Evolutionary conservation across 257 asterid species (phyloP), one percentile per base, ranked within the genome.

Genomic region (Linderniella brevidens): DNA sequence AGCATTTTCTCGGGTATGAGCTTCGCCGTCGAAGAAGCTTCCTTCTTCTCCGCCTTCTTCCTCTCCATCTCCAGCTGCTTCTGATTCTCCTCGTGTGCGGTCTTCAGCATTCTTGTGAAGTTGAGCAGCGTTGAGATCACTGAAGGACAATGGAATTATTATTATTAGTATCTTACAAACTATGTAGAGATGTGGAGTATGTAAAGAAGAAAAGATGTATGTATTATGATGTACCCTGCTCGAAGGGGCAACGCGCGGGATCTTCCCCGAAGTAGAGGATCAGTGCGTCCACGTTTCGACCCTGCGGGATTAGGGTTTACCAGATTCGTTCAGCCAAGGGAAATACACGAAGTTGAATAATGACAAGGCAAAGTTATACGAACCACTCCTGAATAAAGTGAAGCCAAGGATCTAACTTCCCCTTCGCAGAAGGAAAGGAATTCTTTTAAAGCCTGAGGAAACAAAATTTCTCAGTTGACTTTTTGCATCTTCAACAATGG

Each of bases 231-330:
- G 54, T 61, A 90, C 99, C 99, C 79, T 92, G 99, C 74, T 92
- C 99, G 52, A 86, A 86, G 37, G 99, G 99, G 70, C 80, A 86
- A 44, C 77, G 75, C 17, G 82, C 93, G 52, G 96, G 96, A 62
- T 92, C 99, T 76, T 92, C 99, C 16, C 94, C 94, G 41, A 92
- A 92, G 75, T 92, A 92, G 37, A 85, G 70, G 52, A 86, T 86
- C 65, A 86, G 66, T 17, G 95, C 96, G 79, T 92, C 99, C 14
- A 96, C 99, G 49, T 82, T 82, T 65, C 85, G 77, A 55, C 96
- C 99, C 99, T 92, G 86, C 56, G 54, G 11, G 60, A 41, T 53
- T 25, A 40, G 11, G 60, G 41, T 53, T 25, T 37, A 53, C 52
- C 18, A 38, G 37, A 25, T 53, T 45, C 42, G 49, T 41, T 41